Evolutionary conservation across 2,329 filamentous ascomycete species (phyloP), one percentile per base, ranked within the genome.

Genomic region (Byssochlamys sp.): DNA sequence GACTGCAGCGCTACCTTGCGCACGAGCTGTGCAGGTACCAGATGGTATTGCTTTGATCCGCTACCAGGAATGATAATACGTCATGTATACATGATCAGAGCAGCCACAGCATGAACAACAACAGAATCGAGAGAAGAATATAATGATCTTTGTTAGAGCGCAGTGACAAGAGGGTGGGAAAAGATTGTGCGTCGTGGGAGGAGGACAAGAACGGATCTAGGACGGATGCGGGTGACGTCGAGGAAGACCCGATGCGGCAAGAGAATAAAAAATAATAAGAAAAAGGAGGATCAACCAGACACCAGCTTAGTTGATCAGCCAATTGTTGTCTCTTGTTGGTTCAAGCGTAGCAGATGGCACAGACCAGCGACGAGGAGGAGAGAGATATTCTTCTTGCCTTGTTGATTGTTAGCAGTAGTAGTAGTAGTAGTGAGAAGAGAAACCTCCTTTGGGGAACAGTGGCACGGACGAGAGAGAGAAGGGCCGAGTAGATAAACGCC

Each of bases 21-120:
- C 45, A 45, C 53, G 57, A 59, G 53, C 56, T 55, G 11, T 39
- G 53, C 53, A 25, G 33, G 25, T 14, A 24, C 53, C 29, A 35
- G 62, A 61, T 61, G 35, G 39, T 52, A 31, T 59, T 57, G 57
- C 56, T 59, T 58, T 55, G 60, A 60, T 61, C 64, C 64, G 62
- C 61, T 63, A 63, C 61, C 58, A 66, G 52, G 64, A 67, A 67
- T 65, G 65, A 58, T 57, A 53, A 59, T 65, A 63, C 63, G 63
- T 66, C 65, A 67, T 62, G 57, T 57, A 61, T 60, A 59, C 66
- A 67, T 67, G 61, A 55, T 63, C 61, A 53, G 57, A 56, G 29
- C 53, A 39, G 35, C 27, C 53, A 59, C 58, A 56, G 39, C 31
- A 50, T 53, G 35, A 62, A 55, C 56, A 58, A 54, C 49, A 55